phyloP scores from a whole-genome alignment of 73 alveolate species.

The Tetrahymena thermophila region DNA sequence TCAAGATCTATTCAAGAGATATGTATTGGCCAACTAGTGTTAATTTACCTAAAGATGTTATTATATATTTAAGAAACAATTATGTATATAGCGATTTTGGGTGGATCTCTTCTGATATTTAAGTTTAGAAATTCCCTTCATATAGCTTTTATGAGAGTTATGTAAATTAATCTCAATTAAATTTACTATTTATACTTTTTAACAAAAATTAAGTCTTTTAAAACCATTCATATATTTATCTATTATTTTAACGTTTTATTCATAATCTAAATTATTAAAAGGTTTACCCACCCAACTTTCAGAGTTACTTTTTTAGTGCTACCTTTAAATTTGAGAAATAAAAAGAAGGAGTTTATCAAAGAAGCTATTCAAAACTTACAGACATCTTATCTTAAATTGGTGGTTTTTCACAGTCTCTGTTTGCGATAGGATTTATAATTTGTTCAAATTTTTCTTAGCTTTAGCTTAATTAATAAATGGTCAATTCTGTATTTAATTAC shows the following conservation, averaged over 20 bases:
- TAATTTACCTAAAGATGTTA: neutral
- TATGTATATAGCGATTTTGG: neutral
- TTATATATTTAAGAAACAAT: neutral
- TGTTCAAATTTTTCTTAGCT: neutral
- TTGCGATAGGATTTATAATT: neutral
- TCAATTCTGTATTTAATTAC: neutral
- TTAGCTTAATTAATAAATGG: neutral
- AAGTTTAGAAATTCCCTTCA: neutral
- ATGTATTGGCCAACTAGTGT: neutral
- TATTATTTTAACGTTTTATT: no score
- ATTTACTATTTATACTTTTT: no score
- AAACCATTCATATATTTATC: neutral
- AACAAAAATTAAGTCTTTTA: no score
- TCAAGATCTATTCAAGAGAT: neutral
- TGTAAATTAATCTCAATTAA: neutral
- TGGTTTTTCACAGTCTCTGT: neutral
- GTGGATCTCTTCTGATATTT: neutral
- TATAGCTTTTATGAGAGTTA: neutral
- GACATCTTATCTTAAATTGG: neutral
- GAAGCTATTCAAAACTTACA: neutral
- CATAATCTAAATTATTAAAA: neutral
- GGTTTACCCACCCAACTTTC: neutral
- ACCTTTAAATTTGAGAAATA: neutral
- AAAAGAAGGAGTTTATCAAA: neutral
- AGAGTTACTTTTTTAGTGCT: neutral